Percentiles rank a stretch among this genome's conserved stretches.
Evolutionary conservation across 1,284 basidiomycete species (phyloP).

Genomic region (Fomitopsis palustris): DNA sequence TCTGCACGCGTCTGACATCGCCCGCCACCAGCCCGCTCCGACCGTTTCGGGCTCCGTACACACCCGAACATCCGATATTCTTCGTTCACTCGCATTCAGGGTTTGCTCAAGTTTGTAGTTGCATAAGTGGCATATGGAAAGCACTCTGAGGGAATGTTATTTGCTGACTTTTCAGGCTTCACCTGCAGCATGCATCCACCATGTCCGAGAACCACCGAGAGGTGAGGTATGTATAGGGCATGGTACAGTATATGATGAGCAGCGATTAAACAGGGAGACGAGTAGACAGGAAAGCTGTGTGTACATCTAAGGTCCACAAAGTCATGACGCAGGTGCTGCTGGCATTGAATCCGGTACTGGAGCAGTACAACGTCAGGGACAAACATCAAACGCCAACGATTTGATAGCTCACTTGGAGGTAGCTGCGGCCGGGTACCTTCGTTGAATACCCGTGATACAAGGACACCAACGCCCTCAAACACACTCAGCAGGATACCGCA

Average conservation of each 20-base stretch:
- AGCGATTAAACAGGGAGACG: constrained; percentile 18
- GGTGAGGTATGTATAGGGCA: constrained; percentile 3
- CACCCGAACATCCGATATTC: background rate
- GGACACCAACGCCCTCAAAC: constrained; percentile 92
- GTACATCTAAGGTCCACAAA: constrained; percentile 26
- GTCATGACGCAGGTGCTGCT: constrained; percentile 24
- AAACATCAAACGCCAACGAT: background rate
- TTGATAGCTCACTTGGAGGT: constrained; percentile 35
- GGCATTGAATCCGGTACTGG: constrained; percentile 34
- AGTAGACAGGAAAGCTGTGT: constrained; percentile 11
- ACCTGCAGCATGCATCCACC: background rate
- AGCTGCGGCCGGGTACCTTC: constrained; percentile 78
- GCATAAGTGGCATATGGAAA: too few relatives aligned
- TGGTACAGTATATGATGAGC: constrained; percentile 14
- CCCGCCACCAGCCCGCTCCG: background rate
- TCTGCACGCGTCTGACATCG: background rate
- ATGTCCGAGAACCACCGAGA: background rate
- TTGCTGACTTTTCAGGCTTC: too few relatives aligned
- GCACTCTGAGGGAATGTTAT: too few relatives aligned
- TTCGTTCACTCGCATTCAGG: too few relatives aligned
- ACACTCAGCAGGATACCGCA: constrained; percentile 97
- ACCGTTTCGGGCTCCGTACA: background rate
- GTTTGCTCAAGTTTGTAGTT: too few relatives aligned
- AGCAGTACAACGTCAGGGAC: background rate
- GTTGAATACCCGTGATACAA: constrained; percentile 81